Evolutionary conservation across 805 yeast genomes (phyloP).

Genomic region (Candida schatavii): DNA sequence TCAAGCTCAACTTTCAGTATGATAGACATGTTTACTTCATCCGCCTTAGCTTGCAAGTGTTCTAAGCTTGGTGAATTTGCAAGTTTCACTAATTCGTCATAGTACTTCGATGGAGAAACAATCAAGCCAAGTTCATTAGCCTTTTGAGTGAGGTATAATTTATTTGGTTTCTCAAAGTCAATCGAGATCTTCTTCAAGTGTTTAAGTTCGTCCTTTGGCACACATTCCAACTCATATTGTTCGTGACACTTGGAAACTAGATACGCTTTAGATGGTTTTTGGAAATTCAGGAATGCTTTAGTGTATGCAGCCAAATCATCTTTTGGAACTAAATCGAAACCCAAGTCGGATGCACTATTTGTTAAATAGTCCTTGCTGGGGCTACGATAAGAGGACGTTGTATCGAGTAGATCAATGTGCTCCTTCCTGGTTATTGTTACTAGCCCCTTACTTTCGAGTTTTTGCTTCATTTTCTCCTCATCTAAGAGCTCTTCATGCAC

Average conservation of each 20-base stretch:
- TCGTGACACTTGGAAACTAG: slow-evolving; percentile 18
- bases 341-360: slow-evolving; percentile 9
- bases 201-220: slow-evolving; percentile 17
- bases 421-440: slow-evolving; percentile 28
- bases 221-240: slow-evolving; percentile 14
- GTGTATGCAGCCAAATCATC: slow-evolving; percentile 17
- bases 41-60: slow-evolving; percentile 21
- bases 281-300: slow-evolving; percentile 10
- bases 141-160: slow-evolving; percentile 29
- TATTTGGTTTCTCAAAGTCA: slow-evolving; percentile 32
- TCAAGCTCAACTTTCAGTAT: slow-evolving; percentile 12
- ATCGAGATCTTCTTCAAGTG: slow-evolving; percentile 16
- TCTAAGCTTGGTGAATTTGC: slow-evolving; percentile 25
- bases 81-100: slow-evolving; percentile 27
- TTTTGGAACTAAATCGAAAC: slow-evolving; percentile 11
- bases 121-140: slow-evolving; percentile 35
- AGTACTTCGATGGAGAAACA: slow-evolving; percentile 24
- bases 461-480: slow-evolving; percentile 34
- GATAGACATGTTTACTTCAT: slow-evolving; percentile 7
- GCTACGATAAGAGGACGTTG: slow-evolving; percentile 11
- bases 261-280: slow-evolving; percentile 24
- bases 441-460: slow-evolving; percentile 28
- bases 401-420: slow-evolving; percentile 13
- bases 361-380: slow-evolving; percentile 24
- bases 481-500: slow-evolving; percentile 26